Base-by-base conservation (phyloP, 345 rosid species). In the Leavenworthia alabamica region DNA sequence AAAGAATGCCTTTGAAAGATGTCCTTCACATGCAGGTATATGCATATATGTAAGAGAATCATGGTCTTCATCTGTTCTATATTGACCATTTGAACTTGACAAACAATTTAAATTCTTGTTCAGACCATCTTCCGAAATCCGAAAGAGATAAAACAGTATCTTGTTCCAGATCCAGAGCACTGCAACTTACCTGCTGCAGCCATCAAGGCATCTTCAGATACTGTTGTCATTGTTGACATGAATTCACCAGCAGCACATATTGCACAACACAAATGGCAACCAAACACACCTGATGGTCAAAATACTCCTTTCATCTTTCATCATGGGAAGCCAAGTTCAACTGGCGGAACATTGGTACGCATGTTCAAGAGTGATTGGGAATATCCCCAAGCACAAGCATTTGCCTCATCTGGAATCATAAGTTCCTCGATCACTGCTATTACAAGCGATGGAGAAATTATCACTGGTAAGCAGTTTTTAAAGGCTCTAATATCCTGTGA, bases 141-240 rank as follows among this genome's bases (percentile, higher is more conserved):
- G n/a, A 85, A 78, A 61, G 88, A 75, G 76, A 80, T 89, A 58
- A 92, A 79, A 66, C 85, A 86, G 35, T 86, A 89, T 74, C 61
- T 72, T 47, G 80, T 89, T 64, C 80, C 88, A 44, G 62, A 76
- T 46, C 89, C 94, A 31, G 99, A 89, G 36, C 86, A 82, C 33
- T 92, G 97, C 85, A 92, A 92, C 79, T 77, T 92, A 68, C 99
- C 97, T 56, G 99, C 97, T 41, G 78, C 97, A 53, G 85, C 88
- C 55, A 92, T 92, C 75, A 86, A 71, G 62, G 88, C 96, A 19
- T 80, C 86, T 67, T 80, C 84, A n/a, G 99, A 92, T 74, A 66
- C 79, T 42, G 71, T 92, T 37, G 73, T 84, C 58, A 71, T 86
- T 37, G 97, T 82, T 64, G 95, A 86, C 76, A 62, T 75, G 67